Conservation (phyloP, 2,329 filamentous ascomycete genomes). For the Penicillium sp. region DNA sequence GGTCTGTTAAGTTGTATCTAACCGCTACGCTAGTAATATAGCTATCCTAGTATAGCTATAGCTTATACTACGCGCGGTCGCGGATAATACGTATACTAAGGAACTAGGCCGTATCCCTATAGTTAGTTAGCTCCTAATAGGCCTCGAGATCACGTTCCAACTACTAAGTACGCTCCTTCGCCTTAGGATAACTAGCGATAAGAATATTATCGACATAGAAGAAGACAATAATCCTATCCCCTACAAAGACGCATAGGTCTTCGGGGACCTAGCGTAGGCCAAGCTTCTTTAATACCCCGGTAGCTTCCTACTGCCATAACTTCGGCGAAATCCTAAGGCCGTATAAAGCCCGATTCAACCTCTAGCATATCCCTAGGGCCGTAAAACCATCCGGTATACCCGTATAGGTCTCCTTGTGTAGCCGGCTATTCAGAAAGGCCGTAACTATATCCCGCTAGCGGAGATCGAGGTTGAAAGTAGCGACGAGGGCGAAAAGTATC, state of each 20-base stretch:
- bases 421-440: constrained; percentile 1
- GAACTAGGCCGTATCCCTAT: too few relatives aligned
- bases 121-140: too few relatives aligned
- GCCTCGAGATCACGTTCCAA: too few relatives aligned
- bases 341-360: constrained; percentile 1
- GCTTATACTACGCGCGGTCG: too few relatives aligned
- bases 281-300: neutral
- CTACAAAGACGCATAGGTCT: neutral
- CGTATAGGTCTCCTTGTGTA: neutral
- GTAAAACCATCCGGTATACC: neutral
- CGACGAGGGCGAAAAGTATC: constrained; percentile 1
- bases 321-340: neutral
- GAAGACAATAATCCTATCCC: neutral
- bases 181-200: too few relatives aligned
- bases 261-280: neutral
- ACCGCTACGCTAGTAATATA: too few relatives aligned
- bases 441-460: neutral
- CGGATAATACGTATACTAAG: too few relatives aligned
- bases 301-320: constrained; percentile 7
- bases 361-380: neutral
- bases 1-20: too few relatives aligned
- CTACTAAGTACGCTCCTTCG: too few relatives aligned
- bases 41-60: too few relatives aligned
- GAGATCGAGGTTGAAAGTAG: constrained; percentile 1
- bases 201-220: neutral